phyloP scores from a whole-genome alignment of 1,284 basidiomycete species.

The Rhodotorula sp. region DNA sequence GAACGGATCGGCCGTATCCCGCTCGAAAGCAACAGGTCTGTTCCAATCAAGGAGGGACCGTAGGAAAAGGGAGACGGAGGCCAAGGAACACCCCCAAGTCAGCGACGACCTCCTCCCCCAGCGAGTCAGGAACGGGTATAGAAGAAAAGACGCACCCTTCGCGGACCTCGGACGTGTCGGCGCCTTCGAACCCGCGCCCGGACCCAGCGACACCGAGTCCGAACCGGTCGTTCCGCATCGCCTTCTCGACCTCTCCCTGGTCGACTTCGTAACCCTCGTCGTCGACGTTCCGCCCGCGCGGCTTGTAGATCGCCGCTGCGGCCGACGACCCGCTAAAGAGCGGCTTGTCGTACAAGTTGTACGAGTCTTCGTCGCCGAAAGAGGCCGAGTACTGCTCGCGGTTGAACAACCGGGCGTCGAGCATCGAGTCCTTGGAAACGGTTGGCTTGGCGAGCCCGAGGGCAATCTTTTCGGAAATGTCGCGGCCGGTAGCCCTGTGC shows the following conservation, averaged over 20 bases:
- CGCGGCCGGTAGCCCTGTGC: constrained; percentile 82
- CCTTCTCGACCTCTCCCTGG: constrained; percentile 84
- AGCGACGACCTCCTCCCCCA: background rate
- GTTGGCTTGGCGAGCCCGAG: constrained; percentile 96
- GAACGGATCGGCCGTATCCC: constrained; percentile 94
- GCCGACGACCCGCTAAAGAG: constrained; percentile 94
- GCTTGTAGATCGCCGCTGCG: constrained; percentile 96
- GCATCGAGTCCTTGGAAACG: constrained; percentile 88
- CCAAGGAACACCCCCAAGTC: background rate
- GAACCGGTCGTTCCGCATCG: constrained; percentile 91
- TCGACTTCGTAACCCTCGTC: constrained; percentile 74
- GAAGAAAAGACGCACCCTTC: constrained; percentile 37
- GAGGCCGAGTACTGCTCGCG: constrained; percentile 76
- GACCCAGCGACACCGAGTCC: constrained; percentile 72
- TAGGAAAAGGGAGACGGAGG: constrained; percentile 53
- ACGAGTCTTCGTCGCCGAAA: constrained; percentile 89
- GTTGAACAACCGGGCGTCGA: constrained; percentile 96
- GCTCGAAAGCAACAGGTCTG: constrained; percentile 97
- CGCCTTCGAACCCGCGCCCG: constrained; percentile 82
- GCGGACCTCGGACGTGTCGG: constrained; percentile 72
- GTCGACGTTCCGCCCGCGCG: constrained; percentile 67
- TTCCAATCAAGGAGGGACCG: too few species aligned
- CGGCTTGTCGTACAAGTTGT: constrained; percentile 91
- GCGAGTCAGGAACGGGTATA: background rate
- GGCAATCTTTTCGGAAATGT: constrained; percentile 98